phyloP scores from a whole-genome alignment of 805 yeast species.

The Pichia eremophila region DNA sequence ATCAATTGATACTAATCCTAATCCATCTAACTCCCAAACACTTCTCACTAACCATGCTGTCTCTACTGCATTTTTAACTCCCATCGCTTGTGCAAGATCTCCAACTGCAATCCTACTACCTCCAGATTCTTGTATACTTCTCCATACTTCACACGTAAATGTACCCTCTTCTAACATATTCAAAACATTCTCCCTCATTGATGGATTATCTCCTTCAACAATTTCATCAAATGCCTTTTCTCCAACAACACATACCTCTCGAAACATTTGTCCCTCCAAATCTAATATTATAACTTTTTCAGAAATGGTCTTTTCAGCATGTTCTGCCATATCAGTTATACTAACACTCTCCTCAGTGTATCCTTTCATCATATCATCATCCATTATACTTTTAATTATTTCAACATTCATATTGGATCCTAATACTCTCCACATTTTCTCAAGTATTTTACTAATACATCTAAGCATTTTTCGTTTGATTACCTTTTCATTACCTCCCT shows the following conservation, averaged over 20 bases:
- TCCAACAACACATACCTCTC: slow-evolving; percentile 34
- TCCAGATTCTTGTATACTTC: slow-evolving; percentile 72
- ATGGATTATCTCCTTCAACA: slow-evolving; percentile 32
- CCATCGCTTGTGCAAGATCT: slow-evolving; percentile 11
- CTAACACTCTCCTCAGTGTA: too few species aligned
- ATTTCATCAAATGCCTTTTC: slow-evolving; percentile 21
- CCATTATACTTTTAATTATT: not conserved
- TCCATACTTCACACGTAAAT: slow-evolving; percentile 44
- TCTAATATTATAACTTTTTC: slow-evolving; percentile 8
- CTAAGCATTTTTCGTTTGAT: too few species aligned
- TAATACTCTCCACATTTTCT: not conserved
- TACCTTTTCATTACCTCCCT: not conserved
- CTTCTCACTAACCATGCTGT: too few species aligned
- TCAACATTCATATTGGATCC: not conserved
- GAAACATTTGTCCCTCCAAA: slow-evolving; percentile 23
- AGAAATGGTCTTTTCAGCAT: too few species aligned
- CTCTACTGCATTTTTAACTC: too few species aligned
- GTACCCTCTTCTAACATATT: slow-evolving; percentile 42
- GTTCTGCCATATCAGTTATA: too few species aligned
- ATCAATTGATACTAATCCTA: too few species aligned
- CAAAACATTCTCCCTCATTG: slow-evolving; percentile 31
- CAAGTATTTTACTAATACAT: too few species aligned
- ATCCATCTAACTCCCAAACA: too few species aligned
- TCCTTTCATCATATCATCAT: not conserved
- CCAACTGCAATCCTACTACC: too few species aligned